Base-by-base conservation (phyloP, 75 land plant species). In the Selaginella moellendorffii region DNA sequence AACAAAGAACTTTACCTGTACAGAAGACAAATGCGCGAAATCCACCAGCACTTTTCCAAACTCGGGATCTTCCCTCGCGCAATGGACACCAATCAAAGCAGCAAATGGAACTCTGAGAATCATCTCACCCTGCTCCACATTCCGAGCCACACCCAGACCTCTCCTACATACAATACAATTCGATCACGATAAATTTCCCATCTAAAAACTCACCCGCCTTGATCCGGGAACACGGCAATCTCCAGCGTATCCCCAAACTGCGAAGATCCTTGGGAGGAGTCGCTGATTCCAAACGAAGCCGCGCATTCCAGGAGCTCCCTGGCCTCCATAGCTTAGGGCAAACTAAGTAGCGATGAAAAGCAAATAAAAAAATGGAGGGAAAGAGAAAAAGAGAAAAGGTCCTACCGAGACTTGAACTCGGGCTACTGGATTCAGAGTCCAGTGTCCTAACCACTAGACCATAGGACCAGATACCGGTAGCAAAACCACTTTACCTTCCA, bases 121-220 rank as follows among this genome's bases (percentile, higher is more conserved):
- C 68, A 87, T 18, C 31, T 87, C 92, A 25, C 96, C 92, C 54
- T 67, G 69, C 28, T 66, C 68, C 0, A 87, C 63, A 20, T 83
- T 77, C 2, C 92, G 76, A 0, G 74, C 79, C 1, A 92, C 92
- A 26, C 72, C 96, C 61, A 90, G 71, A 26, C 92, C 96, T 70
- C 96, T 80, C 68, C 96, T 90, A 76, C 54, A 65, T 36, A 60
- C 26, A 27, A 0, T 36, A 24, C 52, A 67, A 18, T 17, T n/a
- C n/a, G n/a, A n/a, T n/a, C n/a, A n/a, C n/a, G n/a, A n/a, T n/a
- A n/a, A n/a, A n/a, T n/a, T n/a, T n/a, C n/a, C n/a, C n/a, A n/a
- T n/a, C n/a, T 20, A 28, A 17, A 9, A 29, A 20, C 68, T 63
- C 65, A 87, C 92, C 93, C 93, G 72, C 89, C 93, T 0, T 85